Evolutionary conservation across 306 rosid species (phyloP).

Genomic region (Trichosanthes cucumerina): DNA sequence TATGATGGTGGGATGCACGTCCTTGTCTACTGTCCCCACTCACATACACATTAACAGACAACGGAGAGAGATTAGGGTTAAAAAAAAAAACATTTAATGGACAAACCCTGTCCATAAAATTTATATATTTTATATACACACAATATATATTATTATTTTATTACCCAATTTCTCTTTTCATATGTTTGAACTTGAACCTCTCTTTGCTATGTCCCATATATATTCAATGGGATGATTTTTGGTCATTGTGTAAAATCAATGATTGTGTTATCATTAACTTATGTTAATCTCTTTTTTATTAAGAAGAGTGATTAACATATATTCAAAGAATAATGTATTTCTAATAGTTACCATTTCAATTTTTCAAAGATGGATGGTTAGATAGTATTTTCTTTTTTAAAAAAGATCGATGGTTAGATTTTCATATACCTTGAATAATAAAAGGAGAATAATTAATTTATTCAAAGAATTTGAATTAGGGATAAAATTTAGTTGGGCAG

Average conservation of each 20-base stretch:
- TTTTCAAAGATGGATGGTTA: too few species aligned
- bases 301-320: too few species aligned
- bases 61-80: neutral
- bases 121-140: neutral
- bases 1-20: constrained; percentile 33
- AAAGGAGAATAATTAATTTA: neutral
- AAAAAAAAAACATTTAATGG: too few species aligned
- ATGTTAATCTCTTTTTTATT: neutral
- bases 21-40: constrained; percentile 16
- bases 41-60: neutral
- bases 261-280: neutral
- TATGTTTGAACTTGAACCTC: neutral
- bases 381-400: too few species aligned
- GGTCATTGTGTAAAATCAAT: neutral
- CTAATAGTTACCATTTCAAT: too few species aligned
- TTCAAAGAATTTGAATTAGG: neutral
- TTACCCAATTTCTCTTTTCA: neutral
- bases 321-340: too few species aligned
- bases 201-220: neutral
- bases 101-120: neutral
- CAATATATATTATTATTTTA: neutral
- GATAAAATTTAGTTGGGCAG: neutral
- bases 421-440: too few species aligned
- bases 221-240: neutral
- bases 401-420: too few species aligned